These are phyloP conservation scores for Colletotrichum sublineola DNA, from an alignment of 2,329 filamentous ascomycete species.

Conservation along the genomic window DNA sequence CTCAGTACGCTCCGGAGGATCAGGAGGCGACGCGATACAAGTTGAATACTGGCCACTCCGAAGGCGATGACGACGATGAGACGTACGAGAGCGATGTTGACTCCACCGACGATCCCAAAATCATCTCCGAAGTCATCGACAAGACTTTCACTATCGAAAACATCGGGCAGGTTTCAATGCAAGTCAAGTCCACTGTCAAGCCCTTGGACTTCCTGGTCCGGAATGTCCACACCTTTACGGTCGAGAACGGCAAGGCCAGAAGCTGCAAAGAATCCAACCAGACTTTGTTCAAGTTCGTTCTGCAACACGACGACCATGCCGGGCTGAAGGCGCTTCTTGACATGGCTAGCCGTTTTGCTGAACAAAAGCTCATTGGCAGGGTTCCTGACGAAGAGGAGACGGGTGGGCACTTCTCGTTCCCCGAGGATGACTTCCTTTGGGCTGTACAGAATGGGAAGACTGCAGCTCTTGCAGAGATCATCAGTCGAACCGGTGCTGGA, in stretches of 20 bases:
- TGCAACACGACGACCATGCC: constrained; percentile 65
- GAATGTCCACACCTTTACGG: constrained; percentile 51
- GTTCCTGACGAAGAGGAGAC: constrained; percentile 50
- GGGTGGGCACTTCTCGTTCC: constrained; percentile 55
- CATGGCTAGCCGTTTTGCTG: constrained; percentile 60
- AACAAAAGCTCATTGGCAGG: constrained; percentile 48
- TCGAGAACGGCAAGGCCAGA: constrained; percentile 49
- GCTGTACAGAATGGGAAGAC: constrained; percentile 65
- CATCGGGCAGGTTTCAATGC: constrained; percentile 76
- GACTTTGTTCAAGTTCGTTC: constrained; percentile 59
- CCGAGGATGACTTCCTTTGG: constrained; percentile 55
- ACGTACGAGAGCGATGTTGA: constrained; percentile 51
- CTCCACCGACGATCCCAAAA: constrained; percentile 56
- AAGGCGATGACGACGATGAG: constrained; percentile 52
- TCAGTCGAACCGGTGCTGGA: constrained; percentile 75
- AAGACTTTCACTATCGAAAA: constrained; percentile 82
- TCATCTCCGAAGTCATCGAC: constrained; percentile 70
- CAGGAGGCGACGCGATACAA: constrained; percentile 65
- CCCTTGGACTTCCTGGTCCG: constrained; percentile 67
- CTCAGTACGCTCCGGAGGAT: constrained; percentile 74
- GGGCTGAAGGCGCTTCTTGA: constrained; percentile 71
- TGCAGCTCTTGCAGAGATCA: constrained; percentile 72
- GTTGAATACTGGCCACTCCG: constrained; percentile 55
- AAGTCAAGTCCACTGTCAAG: constrained; percentile 74
- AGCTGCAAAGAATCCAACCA: constrained; percentile 42